Evolutionary conservation across 1,284 basidiomycete species (phyloP).

Genomic region (Ceratobasidium sp.): DNA sequence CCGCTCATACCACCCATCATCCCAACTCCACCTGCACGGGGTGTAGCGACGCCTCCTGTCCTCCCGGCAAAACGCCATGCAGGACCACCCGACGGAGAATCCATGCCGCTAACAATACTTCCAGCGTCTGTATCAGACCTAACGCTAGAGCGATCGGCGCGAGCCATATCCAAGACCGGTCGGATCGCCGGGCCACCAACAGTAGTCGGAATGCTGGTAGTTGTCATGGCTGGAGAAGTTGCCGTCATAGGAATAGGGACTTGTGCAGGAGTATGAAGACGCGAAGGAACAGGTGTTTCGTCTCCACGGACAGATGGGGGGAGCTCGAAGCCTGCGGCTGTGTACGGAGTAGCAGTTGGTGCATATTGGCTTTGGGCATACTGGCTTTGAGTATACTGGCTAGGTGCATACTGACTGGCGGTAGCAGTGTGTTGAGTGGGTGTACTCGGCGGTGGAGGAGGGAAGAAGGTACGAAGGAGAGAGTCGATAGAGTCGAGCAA

Average conservation of each 20-base stretch:
- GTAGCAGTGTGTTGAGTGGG: slow-evolving; percentile 5
- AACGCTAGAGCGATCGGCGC: slow-evolving; percentile 28
- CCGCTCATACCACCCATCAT: not conserved
- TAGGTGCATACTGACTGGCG: not conserved
- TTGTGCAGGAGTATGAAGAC: slow-evolving; percentile 18
- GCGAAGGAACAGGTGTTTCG: slow-evolving; percentile 30
- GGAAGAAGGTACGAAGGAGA: slow-evolving; percentile 24
- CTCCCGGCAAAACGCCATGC: slow-evolving; percentile 33
- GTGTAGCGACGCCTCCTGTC: not conserved
- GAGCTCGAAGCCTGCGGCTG: slow-evolving; percentile 25
- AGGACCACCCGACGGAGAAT: slow-evolving; percentile 15
- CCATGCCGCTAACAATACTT: slow-evolving; percentile 26
- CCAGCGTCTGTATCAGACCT: slow-evolving; percentile 29
- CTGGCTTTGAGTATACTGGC: not conserved
- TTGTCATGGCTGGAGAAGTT: slow-evolving; percentile 18
- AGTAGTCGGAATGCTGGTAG: slow-evolving; percentile 8
- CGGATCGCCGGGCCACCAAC: slow-evolving; percentile 7
- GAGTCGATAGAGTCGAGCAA: slow-evolving; percentile 17
- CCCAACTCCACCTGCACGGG: not conserved
- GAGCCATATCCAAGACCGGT: slow-evolving; percentile 31
- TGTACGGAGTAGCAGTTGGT: slow-evolving; percentile 18
- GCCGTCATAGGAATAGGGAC: not conserved
- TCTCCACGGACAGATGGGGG: slow-evolving; percentile 7
- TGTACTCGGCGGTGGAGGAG: slow-evolving; percentile 20
- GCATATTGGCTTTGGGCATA: not conserved